Base-by-base conservation (phyloP, 257 asterid genomes). In the Anisodus acutangulus region DNA sequence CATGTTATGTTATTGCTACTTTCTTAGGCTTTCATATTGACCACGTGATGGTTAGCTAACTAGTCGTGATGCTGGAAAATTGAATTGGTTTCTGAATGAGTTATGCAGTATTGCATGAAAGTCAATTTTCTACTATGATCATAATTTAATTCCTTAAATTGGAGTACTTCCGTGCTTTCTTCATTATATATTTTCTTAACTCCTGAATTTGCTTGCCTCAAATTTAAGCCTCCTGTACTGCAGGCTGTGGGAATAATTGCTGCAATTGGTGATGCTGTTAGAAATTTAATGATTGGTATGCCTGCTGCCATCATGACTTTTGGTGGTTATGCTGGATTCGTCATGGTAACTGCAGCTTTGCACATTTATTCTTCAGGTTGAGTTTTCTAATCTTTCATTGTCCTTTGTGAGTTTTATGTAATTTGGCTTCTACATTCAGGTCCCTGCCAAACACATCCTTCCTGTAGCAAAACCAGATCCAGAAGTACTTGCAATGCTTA, bases 181-280 rank as follows among this genome's bases (percentile, higher is more conserved):
- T 74, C 80, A 51, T 82, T 54, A 17, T 82, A 41, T 31, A 43
- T 9, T 51, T 8, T 47, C 26, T 60, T 67, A 17, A 71, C 41
- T 35, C 22, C 67, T 66, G 80, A 80, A 62, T 41, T 63, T 47
- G 41, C 63, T 63, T 64, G 47, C 84, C 26, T 81, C 78, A 81
- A 62, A 47, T 81, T 19, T 85, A 49, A 47, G 9, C 26, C 19
- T 85, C 53, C 41, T 71, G 49, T 80, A 82, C 79, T 90, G 84
- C 90, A 96, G 99, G 99, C 97, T 87, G 99, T 96, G 76, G 99
- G 99, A 58, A 85, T 96, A 80, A 89, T 96, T 89, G 99, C 98
- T 86, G 99, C 93, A 64, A 78, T 92, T 66, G 99, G 99, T 7
- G 95, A 96, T 88, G 91, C 97, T 83, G 98, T 96, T n/a, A 92